Evolutionary conservation across 2,329 filamentous ascomycete species (phyloP).

Genomic region (Talaromyces sp.): DNA sequence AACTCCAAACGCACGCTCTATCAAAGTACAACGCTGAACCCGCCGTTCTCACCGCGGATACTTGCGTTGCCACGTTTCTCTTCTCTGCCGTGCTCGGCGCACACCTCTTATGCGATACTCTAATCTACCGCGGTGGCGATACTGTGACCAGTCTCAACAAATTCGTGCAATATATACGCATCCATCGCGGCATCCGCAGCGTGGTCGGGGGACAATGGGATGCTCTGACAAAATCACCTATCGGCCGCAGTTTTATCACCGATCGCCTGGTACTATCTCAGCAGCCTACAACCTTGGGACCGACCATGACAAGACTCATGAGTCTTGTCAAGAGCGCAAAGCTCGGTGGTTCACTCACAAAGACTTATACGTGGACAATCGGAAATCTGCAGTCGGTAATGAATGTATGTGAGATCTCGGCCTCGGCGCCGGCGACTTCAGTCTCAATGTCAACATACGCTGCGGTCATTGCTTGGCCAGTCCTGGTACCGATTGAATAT

Average conservation of each 20-base stretch:
- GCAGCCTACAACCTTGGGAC: background rate
- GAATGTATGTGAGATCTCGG: background rate
- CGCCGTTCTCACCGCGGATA: background rate
- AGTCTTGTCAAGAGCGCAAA: background rate
- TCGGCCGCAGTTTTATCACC: background rate
- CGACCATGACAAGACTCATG: background rate
- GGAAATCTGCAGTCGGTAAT: background rate
- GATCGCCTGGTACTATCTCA: background rate
- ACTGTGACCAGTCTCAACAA: background rate
- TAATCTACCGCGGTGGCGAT: slow-evolving; percentile 2
- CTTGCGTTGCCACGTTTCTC: slow-evolving; percentile 2
- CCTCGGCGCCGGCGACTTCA: background rate
- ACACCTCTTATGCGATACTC: slow-evolving; percentile 5
- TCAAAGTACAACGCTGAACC: background rate
- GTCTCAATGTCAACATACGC: background rate
- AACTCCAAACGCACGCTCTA: slow-evolving; percentile 4
- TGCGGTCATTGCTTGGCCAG: background rate
- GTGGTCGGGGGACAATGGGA: background rate
- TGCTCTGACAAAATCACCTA: background rate
- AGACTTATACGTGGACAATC: background rate
- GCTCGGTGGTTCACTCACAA: background rate
- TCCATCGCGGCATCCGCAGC: slow-evolving; percentile 1
- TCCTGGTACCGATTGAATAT: slow-evolving; percentile 32
- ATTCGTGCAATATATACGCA: background rate
- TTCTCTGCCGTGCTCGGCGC: slow-evolving; percentile 6